Evolutionary conservation across 108 stramenopile species (phyloP).

Genomic region (Nitzschia palea): DNA sequence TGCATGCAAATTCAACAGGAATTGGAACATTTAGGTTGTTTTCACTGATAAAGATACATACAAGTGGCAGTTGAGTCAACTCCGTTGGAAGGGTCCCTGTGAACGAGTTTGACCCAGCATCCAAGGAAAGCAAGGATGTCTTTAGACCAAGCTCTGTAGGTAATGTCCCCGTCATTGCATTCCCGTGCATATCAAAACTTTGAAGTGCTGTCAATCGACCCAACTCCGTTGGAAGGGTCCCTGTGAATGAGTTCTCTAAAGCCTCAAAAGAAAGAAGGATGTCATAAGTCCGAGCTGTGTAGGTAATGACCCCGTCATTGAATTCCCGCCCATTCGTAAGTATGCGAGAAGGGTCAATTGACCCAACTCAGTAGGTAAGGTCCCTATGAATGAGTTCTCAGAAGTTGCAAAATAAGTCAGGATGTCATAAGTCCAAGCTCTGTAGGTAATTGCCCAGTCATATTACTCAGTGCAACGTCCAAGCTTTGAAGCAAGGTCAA

Average conservation of each 20-base stretch:
- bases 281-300: constrained; percentile 16
- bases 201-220: constrained; percentile 30
- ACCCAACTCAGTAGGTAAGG: constrained; percentile 12
- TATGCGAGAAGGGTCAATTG: constrained; percentile 30
- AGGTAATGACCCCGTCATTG: constrained; percentile 22
- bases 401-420: too few species aligned
- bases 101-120: constrained; percentile 32
- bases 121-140: background rate
- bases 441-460: too few species aligned
- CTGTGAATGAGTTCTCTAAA: constrained; percentile 21
- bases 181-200: constrained; percentile 28
- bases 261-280: too few species aligned
- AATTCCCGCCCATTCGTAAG: constrained; percentile 28
- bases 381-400: constrained; percentile 3
- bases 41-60: too few species aligned
- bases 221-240: constrained; percentile 8
- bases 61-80: too few species aligned
- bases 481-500: constrained; percentile 34
- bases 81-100: constrained; percentile 57
- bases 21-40: too few species aligned
- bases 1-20: too few species aligned
- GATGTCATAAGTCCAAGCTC: too few species aligned
- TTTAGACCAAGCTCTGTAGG: constrained; percentile 31
- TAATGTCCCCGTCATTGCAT: constrained; percentile 31
- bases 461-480: constrained; percentile 23